Conservation (phyloP, 2,329 filamentous ascomycete genomes). For the Ceratocystis colombiana region DNA sequence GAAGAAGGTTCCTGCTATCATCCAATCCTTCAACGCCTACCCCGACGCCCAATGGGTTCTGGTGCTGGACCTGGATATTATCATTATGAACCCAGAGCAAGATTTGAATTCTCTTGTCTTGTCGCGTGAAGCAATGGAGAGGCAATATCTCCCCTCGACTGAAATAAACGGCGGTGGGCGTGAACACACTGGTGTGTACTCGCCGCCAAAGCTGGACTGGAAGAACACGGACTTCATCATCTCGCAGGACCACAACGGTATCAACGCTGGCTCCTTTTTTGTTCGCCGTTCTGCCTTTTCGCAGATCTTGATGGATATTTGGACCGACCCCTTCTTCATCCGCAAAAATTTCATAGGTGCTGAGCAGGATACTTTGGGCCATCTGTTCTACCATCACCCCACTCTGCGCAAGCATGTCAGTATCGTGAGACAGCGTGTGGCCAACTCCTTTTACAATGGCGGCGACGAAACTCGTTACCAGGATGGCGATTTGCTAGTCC, state of each 20-base stretch:
- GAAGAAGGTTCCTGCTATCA: slow-evolving; percentile 25
- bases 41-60: slow-evolving; percentile 25
- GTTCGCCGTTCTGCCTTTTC: slow-evolving; percentile 23
- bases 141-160: slow-evolving; percentile 19
- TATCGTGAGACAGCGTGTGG: slow-evolving; percentile 23
- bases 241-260: slow-evolving; percentile 25
- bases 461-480: slow-evolving; percentile 20
- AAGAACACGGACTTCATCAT: slow-evolving; percentile 25
- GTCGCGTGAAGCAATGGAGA: slow-evolving; percentile 24
- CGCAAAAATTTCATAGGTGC: slow-evolving; percentile 23
- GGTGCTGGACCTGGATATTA: slow-evolving; percentile 24
- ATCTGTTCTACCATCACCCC: slow-evolving; percentile 24
- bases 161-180: slow-evolving; percentile 20
- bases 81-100: slow-evolving; percentile 23
- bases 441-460: slow-evolving; percentile 24
- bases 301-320: slow-evolving; percentile 25
- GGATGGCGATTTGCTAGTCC: slow-evolving; percentile 24
- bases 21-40: slow-evolving; percentile 24
- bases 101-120: slow-evolving; percentile 25
- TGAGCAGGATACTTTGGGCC: slow-evolving; percentile 25
- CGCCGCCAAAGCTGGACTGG: slow-evolving; percentile 22
- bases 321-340: slow-evolving; percentile 25
- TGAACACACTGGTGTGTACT: slow-evolving; percentile 20
- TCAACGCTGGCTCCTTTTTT: slow-evolving; percentile 25
- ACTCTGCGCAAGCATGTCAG: slow-evolving; percentile 25